These are phyloP conservation scores for Gastrolobium villosum DNA, from an alignment of 306 rosid genomes.

Conservation along the genomic window DNA sequence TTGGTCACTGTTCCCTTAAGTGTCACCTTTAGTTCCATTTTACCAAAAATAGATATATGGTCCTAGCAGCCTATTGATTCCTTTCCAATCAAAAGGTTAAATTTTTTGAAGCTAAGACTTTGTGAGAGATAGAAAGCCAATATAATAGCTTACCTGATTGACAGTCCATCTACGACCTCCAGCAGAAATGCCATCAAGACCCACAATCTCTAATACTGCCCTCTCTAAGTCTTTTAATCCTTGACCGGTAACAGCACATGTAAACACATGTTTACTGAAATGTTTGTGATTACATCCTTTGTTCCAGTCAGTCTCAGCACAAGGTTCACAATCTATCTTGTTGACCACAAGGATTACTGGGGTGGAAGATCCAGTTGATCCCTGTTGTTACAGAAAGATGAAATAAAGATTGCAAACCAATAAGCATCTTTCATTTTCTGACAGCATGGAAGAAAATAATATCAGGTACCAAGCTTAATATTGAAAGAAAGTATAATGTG, in stretches of 20 bases:
- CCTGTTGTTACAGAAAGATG: constrained; percentile 58
- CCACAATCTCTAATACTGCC: constrained; percentile 78
- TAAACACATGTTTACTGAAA: constrained; percentile 77
- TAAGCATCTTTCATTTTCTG: constrained; percentile 20
- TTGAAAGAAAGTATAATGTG: not conserved
- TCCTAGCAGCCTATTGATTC: constrained; percentile 17
- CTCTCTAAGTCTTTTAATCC: constrained; percentile 85
- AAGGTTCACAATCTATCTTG: constrained; percentile 77
- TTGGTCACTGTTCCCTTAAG: too few relatives aligned
- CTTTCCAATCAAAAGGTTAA: constrained; percentile 21
- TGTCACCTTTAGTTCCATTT: constrained; percentile 15
- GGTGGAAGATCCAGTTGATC: constrained; percentile 70
- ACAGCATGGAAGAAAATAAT: constrained; percentile 36
- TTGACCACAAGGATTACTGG: constrained; percentile 88
- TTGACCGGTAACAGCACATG: constrained; percentile 92
- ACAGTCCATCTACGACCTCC: constrained; percentile 94
- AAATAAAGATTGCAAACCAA: constrained; percentile 21
- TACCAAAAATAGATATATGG: constrained; percentile 18
- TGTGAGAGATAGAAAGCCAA: not conserved
- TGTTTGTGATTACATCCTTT: constrained; percentile 32
- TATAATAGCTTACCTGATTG: constrained; percentile 70
- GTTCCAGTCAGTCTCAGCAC: constrained; percentile 58
- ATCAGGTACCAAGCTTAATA: constrained; percentile 17
- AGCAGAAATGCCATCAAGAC: constrained; percentile 70
- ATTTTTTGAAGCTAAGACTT: not conserved